Percentiles rank a stretch among this genome's conserved stretches.
Evolutionary conservation across 768 basidiomycete species (phyloP).

Genomic region (Hericium erinaceus): DNA sequence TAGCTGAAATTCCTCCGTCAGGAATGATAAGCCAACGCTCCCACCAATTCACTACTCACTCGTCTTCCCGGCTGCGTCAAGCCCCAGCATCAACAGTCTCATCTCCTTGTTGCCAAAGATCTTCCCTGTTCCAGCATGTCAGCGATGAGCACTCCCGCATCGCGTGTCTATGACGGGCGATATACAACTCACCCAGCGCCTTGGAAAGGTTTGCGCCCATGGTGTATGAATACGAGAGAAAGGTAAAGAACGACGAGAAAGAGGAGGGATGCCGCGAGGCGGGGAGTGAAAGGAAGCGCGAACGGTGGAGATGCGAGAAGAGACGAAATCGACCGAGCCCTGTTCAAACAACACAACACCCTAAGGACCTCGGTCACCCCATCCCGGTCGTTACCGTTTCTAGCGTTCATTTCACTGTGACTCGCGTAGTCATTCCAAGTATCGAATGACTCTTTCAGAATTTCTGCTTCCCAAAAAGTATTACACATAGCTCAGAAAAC

Average conservation of each 20-base stretch:
- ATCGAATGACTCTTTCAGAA: too few relatives aligned
- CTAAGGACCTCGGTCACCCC: background rate
- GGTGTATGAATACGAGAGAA: conserved; percentile 25
- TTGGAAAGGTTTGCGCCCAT: conserved; percentile 90
- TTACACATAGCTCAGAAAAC: too few relatives aligned
- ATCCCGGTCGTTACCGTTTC: background rate
- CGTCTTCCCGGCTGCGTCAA: conserved; percentile 98
- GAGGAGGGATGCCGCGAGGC: conserved; percentile 11
- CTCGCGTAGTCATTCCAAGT: too few relatives aligned
- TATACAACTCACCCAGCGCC: conserved; percentile 48
- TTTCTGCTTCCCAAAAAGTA: too few relatives aligned
- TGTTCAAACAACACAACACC: too few relatives aligned
- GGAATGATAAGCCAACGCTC: background rate
- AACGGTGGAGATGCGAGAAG: background rate
- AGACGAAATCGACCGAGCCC: background rate
- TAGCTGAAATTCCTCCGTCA: conserved; percentile 46
- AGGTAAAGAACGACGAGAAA: conserved; percentile 56
- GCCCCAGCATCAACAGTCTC: conserved; percentile 91
- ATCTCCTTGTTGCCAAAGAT: conserved; percentile 99
- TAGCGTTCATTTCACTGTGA: too few relatives aligned
- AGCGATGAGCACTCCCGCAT: conserved; percentile 4
- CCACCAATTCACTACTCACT: conserved; percentile 45
- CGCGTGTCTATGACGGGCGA: background rate
- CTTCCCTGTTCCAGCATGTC: conserved; percentile 48
- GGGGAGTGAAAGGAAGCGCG: background rate